Base-by-base conservation (phyloP, 495 filamentous ascomycete genomes). In the Trichoderma virens region DNA sequence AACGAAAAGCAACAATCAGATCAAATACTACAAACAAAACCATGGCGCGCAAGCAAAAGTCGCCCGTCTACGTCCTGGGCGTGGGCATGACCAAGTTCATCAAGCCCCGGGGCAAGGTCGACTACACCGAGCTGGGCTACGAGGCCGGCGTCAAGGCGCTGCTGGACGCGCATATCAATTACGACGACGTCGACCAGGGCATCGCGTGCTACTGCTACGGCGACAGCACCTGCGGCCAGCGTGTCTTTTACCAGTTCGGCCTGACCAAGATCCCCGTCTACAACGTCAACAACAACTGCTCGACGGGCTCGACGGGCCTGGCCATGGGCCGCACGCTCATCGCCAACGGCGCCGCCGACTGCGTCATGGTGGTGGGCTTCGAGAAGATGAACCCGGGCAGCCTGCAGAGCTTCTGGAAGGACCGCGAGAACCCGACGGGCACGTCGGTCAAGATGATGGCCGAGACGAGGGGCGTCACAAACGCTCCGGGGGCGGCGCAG, bases 61-160 rank as follows among this genome's bases (percentile, higher is more conserved):
- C 76, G 64, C 78, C 78, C 6, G 73, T 73, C 69, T 98, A 97
- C 80, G 90, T 98, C 73, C 85, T 98, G 38, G 93, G 93, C 78
- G 93, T 98, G 68, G 93, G 93, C 75, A 93, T 98, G 88, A 98
- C 94, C 78, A 95, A 95, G 76, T 98, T 98, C 83, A 91, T 97
- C 83, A 98, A 98, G 81, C 94, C 94, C 3, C 85, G 93, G 27
- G 92, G 92, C 71, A 93, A 94, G 76, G 90, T 92, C 64, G 89
- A 92, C 74, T 92, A 93, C 75, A 88, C 88, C 0, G 89, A 96
- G 73, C 85, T 97, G 7, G 94, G 94, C 62, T 97, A 92, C 74
- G 93, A 97, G 78, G 93, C 94, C 4, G 93, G 92, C 65, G 83
- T 96, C 72, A 98, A 98, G 74, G 94, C 94, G 60, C 86, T 98